Base-by-base conservation (phyloP, 1,139 yeast genomes). In the Protomyces lactucae-debilis region DNA sequence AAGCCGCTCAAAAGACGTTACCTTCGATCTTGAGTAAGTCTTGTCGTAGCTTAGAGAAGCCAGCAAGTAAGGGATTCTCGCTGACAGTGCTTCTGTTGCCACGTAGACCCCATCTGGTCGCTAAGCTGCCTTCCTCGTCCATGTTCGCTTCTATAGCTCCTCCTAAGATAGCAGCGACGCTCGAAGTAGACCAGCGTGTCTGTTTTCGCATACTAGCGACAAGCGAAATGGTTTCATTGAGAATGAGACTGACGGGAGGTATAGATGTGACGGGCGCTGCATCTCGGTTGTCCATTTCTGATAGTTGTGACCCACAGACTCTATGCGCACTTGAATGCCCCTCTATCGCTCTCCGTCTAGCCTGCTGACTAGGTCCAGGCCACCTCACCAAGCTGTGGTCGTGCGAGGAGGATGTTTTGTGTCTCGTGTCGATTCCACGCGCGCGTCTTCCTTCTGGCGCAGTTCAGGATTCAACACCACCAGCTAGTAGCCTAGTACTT, bases 151-250 rank as follows among this genome's bases (percentile, higher is more conserved):
- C 86, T 25, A 61, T 60, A 8, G 67, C 77, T 9, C 80, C 78
- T 2, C 95, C 88, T 53, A 92, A 78, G 54, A 92, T 84, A 6
- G 96, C 91, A 5, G 97, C 95, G 57, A 91, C 95, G 2, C 97
- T 96, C 48, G 92, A 84, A 70, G 86, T 90, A 12, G 87, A 81
- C 85, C 89, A 87, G 69, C 95, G 83, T 61, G 88, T 82, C 73
- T 85, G 83, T 74, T 92, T 92, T 61, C 99, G 81, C 97, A 93
- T 91, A 37, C 95, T 93, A 16, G 96, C 86, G 21, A 95, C 85
- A 66, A 93, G 83, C 64, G 86, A 80, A 74, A 90, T 87, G 74
- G 97, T 90, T 77, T 93, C 98, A 73, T 88, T 88, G 68, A 90
- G 85, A 69, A 90, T 87, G 70, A 92, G 83, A 3, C 96, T 88